These are phyloP conservation scores for Durusdinium trenchii DNA, from an alignment of 73 alveolate species.

Conservation along the genomic window DNA sequence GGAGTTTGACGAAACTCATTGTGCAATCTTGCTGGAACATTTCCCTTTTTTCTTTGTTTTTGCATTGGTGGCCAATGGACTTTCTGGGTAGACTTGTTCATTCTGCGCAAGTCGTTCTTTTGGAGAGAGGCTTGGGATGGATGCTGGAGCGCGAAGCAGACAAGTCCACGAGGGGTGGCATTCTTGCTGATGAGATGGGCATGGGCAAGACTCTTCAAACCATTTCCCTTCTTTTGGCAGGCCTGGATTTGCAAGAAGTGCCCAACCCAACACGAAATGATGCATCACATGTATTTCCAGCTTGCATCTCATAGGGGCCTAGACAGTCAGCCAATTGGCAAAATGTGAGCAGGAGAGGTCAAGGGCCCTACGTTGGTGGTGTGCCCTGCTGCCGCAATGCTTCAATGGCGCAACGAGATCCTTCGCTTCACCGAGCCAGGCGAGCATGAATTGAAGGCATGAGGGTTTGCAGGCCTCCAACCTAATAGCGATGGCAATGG, in stretches of 20 bases:
- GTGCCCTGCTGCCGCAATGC: slow-evolving; percentile 95
- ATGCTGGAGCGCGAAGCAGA: slow-evolving; percentile 90
- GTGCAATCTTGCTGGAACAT: not conserved
- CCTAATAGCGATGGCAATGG: no score
- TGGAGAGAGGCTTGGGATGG: slow-evolving; percentile 75
- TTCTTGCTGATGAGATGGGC: slow-evolving; percentile 97
- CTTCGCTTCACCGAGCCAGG: slow-evolving; percentile 84
- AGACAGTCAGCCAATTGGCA: no score
- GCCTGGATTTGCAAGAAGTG: not conserved
- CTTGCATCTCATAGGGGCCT: not conserved
- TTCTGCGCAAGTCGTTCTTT: no score
- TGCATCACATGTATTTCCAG: no score
- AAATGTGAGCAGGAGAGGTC: not conserved
- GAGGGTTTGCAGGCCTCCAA: not conserved
- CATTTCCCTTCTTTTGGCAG: slow-evolving; percentile 72
- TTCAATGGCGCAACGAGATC: slow-evolving; percentile 94
- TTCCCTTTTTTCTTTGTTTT: no score
- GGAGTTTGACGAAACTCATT: not conserved
- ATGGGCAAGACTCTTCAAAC: slow-evolving; percentile 96
- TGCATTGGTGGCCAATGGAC: not conserved
- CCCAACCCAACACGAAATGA: no score
- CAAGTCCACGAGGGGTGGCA: slow-evolving; percentile 92
- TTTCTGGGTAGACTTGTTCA: no score
- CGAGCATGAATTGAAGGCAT: not conserved
- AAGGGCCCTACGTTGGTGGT: slow-evolving; percentile 82